A percentile compares a stretch with the other conserved stretches of the same genome.
These are phyloP conservation scores for Pleurotus platypus DNA, from an alignment of 768 basidiomycete species.

Conservation along the genomic window DNA sequence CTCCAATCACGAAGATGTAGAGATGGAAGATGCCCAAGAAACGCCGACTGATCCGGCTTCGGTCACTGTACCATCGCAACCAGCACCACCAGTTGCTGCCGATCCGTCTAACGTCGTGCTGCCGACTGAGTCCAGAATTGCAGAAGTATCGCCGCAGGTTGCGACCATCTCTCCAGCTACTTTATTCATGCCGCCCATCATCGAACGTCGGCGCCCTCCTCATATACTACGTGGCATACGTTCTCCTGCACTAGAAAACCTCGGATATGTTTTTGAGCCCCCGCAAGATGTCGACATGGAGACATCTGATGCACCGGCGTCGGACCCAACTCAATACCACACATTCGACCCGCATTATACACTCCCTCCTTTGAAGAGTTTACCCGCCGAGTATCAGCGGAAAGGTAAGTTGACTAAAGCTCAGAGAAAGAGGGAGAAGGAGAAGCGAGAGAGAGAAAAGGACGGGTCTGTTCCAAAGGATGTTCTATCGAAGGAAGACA, in stretches of 20 bases:
- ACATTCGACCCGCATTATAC: conserved; percentile 39
- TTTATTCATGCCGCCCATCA: conserved; percentile 29
- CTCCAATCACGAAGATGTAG: neutral
- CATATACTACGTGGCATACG: conserved; percentile 16
- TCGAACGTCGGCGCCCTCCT: conserved; percentile 27
- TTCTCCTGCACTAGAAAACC: conserved; percentile 16
- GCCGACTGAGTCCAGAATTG: no score
- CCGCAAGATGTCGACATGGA: conserved; percentile 20
- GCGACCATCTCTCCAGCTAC: conserved; percentile 20
- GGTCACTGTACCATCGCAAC: neutral
- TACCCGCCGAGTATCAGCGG: conserved; percentile 48
- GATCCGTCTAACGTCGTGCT: neutral
- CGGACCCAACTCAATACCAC: conserved; percentile 19
- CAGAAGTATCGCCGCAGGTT: conserved; percentile 22
- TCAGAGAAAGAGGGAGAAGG: conserved; percentile 48
- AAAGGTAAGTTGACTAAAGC: conserved; percentile 42
- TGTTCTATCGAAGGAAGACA: conserved; percentile 40
- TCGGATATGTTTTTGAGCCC: conserved; percentile 2
- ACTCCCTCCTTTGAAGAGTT: conserved; percentile 43
- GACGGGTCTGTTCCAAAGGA: conserved; percentile 40
- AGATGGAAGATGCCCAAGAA: neutral
- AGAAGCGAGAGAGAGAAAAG: conserved; percentile 38
- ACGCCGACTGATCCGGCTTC: neutral
- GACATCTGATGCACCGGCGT: conserved; percentile 9
- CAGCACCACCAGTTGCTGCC: conserved; percentile 5